Base-by-base conservation (phyloP, 768 basidiomycete species). In the Boletus reticulatus region DNA sequence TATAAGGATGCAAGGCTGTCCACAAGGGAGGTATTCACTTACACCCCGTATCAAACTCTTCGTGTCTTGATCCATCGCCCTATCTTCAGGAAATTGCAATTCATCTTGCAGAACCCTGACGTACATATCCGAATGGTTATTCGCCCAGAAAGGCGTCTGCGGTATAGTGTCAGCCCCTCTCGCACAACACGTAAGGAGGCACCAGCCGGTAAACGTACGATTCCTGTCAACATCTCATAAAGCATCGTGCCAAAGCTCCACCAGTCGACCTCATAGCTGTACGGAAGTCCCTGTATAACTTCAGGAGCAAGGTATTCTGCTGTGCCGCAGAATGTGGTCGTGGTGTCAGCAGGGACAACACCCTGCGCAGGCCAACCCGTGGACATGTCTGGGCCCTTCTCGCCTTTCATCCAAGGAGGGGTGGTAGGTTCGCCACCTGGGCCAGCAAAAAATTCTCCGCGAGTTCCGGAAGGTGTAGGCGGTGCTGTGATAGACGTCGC, bases 201-300 rank as follows among this genome's bases (percentile, higher is more conserved):
- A 32, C 12, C 19, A 20, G 34, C 19, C 48, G 37, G 36, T 50
- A 27, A 45, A 55, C 43, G 84, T 72, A 95, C 94, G 61, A 95
- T 89, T 27, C 96, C 96, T 38, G 92, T 91, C 73, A 98, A 75
- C 89, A 97, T 96, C 77, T 98, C 96, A 69, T 92, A 94, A 56
- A 98, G 75, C 90, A 98, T 96, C 58, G 96, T 98, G 36, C 96
- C 96, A 65, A 96, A 89, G 61, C 89, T 92, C 95, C 94, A 99
- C 92, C 94, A 96, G 70, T 98, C 96, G 20, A 96, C 93, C 62
- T 94, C 92, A 66, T 94, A 98, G 60, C 88, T 87, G 68, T 98
- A 96, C 19, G 87, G 82, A 63, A 89, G 71, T 1, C 94, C 92
- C 65, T 93, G 90, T 62, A 98, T 93, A 43, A 98, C 94, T 73